These are phyloP conservation scores for Saccharomycopsis phalli DNA, from an alignment of 1,139 yeast genomes.

Conservation along the genomic window DNA sequence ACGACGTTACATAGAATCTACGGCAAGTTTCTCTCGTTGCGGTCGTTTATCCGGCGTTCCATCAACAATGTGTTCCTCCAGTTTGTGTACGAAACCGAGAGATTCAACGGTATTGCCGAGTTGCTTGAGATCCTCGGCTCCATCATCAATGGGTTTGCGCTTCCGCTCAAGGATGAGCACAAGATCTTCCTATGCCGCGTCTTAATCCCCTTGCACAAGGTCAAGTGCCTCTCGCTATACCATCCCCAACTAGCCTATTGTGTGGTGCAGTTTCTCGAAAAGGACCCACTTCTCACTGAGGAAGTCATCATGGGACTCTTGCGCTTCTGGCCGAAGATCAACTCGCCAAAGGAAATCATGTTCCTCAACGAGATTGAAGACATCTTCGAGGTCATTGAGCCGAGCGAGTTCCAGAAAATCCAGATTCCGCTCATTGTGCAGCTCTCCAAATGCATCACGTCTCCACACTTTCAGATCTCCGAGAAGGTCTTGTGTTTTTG, in stretches of 20 bases:
- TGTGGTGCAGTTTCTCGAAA: slow-evolving; percentile 91
- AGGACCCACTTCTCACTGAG: slow-evolving; percentile 85
- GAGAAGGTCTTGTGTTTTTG: slow-evolving; percentile 92
- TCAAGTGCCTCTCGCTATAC: slow-evolving; percentile 74
- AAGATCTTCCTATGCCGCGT: slow-evolving; percentile 82
- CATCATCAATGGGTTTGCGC: slow-evolving; percentile 94
- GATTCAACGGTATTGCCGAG: slow-evolving; percentile 95
- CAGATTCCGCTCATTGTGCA: slow-evolving; percentile 93
- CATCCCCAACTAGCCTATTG: slow-evolving; percentile 97
- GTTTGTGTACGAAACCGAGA: slow-evolving; percentile 89
- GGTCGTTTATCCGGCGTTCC: slow-evolving; percentile 87
- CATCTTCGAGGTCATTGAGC: slow-evolving; percentile 93
- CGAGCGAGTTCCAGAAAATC: slow-evolving; percentile 81
- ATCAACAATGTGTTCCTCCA: slow-evolving; percentile 88
- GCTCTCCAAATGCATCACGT: slow-evolving; percentile 84
- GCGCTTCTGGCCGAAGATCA: slow-evolving; percentile 95
- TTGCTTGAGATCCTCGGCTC: slow-evolving; percentile 90
- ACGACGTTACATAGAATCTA: slow-evolving; percentile 93
- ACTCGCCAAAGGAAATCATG: slow-evolving; percentile 93
- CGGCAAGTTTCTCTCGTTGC: slow-evolving; percentile 84
- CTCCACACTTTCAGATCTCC: slow-evolving; percentile 95
- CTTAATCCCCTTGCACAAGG: slow-evolving; percentile 90
- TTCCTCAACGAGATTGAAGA: slow-evolving; percentile 93
- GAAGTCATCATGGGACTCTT: slow-evolving; percentile 90
- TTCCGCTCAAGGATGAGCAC: slow-evolving; percentile 95